Evolutionary conservation across 495 filamentous ascomycete species (phyloP), one percentile per base, ranked within the genome.

Genomic region (Penicillium goetzii): DNA sequence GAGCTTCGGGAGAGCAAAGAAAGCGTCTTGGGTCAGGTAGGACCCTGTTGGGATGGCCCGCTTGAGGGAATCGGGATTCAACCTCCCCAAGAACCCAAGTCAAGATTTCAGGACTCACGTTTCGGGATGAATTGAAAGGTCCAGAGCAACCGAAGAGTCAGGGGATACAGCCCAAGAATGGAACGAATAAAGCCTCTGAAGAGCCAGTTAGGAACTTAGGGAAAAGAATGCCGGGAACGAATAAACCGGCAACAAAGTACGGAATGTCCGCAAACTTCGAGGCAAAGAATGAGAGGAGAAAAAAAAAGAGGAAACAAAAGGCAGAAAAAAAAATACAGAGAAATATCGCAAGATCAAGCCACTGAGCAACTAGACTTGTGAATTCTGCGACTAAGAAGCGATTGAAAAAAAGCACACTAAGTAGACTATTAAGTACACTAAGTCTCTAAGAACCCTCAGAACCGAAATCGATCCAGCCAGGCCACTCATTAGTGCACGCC

Each of bases 261-360:
- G 55, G 61, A 63, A 63, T 63, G 61, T 51, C 56, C 25, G 28
- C 52, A 30, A 45, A 52, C 26, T 38, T 25, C 19, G 50, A 58
- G 51, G 61, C 40, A 33, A 57, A 25, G 45, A 52, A 58, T 32
- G 17, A 63, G 34, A 43, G 55, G 41, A 30, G 45, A 41, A 26
- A 60, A 21, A 14, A 26, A 21, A 28, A 56, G 36, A 26, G 59
- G 50, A 55, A 36, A 34, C 30, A 55, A 36, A 34, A n/a, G 11
- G 25, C 47, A 23, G 52, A 53, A 28, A 52, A 43, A 53, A 50
- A 56, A 10, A 51, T 2, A 11, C 2, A 51, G 14, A 28, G n/a
- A 26, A 51, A 28, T 4, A 9, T 2, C 25, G 3, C 45, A 12
- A 49, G 45, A 26, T 15, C 11, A 49, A 21, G 21, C 40, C 41